Percentiles rank a stretch among this genome's conserved stretches.
These are phyloP conservation scores for Cnidoscolus chayamansa DNA, from an alignment of 441 rosid genomes.

Conservation along the genomic window DNA sequence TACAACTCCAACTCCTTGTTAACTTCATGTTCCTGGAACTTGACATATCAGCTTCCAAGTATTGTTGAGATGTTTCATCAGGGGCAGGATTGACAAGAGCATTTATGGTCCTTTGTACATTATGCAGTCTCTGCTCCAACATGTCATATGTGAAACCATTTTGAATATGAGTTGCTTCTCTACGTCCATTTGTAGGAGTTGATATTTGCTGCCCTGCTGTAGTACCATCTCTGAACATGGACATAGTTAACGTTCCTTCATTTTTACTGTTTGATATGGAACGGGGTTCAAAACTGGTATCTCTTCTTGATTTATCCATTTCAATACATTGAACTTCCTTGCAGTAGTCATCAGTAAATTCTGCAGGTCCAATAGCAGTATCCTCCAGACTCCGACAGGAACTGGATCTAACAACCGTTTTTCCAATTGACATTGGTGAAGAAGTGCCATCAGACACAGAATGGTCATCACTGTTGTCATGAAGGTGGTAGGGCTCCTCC, in stretches of 20 bases:
- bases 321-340: constrained; percentile 84
- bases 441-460: constrained; percentile 49
- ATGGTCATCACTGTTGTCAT: constrained; percentile 34
- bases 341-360: constrained; percentile 63
- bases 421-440: constrained; percentile 44
- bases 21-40: constrained; percentile 47
- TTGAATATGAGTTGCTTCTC: constrained; percentile 36
- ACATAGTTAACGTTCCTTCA: constrained; percentile 32
- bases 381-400: constrained; percentile 38
- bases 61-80: constrained; percentile 34
- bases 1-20: constrained; percentile 55
- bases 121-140: constrained; percentile 50
- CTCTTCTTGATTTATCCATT: constrained; percentile 44
- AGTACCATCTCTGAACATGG: constrained; percentile 31
- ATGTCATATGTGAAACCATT: constrained; percentile 42
- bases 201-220: constrained; percentile 31
- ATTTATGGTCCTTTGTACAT: constrained; percentile 42
- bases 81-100: constrained; percentile 37
- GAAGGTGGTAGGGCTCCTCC: constrained; percentile 33
- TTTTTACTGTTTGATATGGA: constrained; percentile 30
- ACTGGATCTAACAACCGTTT: constrained; percentile 40
- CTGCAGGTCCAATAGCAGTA: constrained; percentile 32
- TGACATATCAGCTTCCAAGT: constrained; percentile 31
- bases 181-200: constrained; percentile 35
- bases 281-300: constrained; percentile 29